Conservation (phyloP, 352 stramenopile genomes). For the Phytopythium litorale region DNA sequence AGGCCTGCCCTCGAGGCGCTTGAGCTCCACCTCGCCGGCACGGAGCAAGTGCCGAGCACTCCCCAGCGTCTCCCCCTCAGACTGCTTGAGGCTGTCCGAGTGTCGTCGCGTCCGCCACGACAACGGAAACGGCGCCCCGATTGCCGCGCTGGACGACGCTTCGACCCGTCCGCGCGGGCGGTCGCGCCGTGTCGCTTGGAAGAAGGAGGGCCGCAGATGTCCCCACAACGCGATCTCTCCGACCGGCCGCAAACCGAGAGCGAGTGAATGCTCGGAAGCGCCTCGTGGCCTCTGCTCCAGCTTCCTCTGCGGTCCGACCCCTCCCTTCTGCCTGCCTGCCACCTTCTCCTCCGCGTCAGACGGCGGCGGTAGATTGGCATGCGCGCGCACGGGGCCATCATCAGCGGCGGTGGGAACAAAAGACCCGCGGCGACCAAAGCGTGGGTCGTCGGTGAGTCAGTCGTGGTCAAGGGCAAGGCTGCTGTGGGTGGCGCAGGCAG, state of each 20-base stretch:
- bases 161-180: background rate
- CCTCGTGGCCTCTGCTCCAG: background rate
- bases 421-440: background rate
- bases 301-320: background rate
- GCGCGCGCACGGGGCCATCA: background rate
- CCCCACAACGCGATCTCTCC: background rate
- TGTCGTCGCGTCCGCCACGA: too few relatives aligned
- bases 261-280: background rate
- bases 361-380: background rate
- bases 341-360: background rate
- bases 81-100: too few relatives aligned
- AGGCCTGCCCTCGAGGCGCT: too few relatives aligned
- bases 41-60: too few relatives aligned
- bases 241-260: background rate
- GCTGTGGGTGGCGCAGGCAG: too few relatives aligned
- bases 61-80: too few relatives aligned
- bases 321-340: too few relatives aligned
- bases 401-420: background rate
- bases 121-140: too few relatives aligned
- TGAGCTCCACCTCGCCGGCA: too few relatives aligned
- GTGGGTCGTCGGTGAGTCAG: background rate
- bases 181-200: background rate
- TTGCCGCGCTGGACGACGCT: too few relatives aligned
- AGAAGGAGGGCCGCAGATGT: background rate
- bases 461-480: background rate